Percentiles rank a stretch among this genome's conserved stretches.
Evolutionary conservation across 306 rosid species (phyloP).

Genomic region (Quercus gilva): DNA sequence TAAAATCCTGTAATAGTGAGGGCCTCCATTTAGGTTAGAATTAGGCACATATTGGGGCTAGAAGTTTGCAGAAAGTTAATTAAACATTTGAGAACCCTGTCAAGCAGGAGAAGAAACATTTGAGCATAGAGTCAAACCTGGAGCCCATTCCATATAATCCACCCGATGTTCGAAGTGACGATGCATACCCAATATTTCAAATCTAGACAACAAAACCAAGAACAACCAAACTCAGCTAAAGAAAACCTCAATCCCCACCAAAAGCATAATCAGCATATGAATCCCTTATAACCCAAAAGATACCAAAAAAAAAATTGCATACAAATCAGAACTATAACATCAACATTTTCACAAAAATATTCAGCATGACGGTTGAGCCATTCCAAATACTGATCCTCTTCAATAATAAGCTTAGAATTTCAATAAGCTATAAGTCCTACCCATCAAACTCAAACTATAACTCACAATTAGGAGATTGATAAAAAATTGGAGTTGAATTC

Average conservation of each 20-base stretch:
- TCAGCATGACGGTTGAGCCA: conserved; percentile 2
- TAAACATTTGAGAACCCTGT: conserved; percentile 1
- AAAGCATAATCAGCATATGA: conserved; percentile 8
- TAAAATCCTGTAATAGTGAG: not conserved
- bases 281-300: conserved; percentile 1
- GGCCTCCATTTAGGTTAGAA: conserved; percentile 1
- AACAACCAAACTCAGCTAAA: conserved; percentile 20
- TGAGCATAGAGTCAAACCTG: conserved; percentile 58
- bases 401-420: conserved; percentile 5
- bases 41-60: not conserved
- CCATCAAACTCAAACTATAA: not conserved
- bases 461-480: conserved; percentile 8
- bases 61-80: not conserved
- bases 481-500: conserved; percentile 1
- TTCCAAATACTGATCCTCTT: not conserved
- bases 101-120: conserved; percentile 18
- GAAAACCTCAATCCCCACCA: conserved; percentile 7
- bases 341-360: conserved; percentile 10
- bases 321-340: not conserved
- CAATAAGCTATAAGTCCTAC: not conserved
- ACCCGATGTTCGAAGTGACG: conserved; percentile 94
- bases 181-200: conserved; percentile 86
- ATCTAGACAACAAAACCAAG: conserved; percentile 47
- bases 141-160: conserved; percentile 99
- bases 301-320: not conserved